Evolutionary conservation across 805 yeast genomes (phyloP), one percentile per base, ranked within the genome.

Genomic region (Jamesozyma hellenica): DNA sequence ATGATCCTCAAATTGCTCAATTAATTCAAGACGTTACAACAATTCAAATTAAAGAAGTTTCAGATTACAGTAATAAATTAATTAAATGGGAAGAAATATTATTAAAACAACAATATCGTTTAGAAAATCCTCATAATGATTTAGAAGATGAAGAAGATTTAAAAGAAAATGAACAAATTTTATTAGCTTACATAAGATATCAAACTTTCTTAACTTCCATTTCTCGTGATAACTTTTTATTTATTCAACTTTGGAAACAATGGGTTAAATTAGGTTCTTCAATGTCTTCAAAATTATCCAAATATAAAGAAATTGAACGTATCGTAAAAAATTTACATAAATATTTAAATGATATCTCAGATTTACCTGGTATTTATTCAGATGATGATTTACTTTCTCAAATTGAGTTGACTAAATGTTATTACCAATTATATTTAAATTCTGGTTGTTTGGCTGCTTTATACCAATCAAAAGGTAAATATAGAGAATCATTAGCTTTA

Each of bases 331-430:
- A 61, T 26, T 68, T 84, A 29, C 57, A 70, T 11, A 63, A 68
- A 35, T 76, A 82, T 14, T 56, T 80, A 28, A 61, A 61, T 3
- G 80, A 79, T 47, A 61, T 86, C 34, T 67, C 72, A 52, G 95
- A 86, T 44, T 69, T 92, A 38, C 96, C 96, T 0, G 97, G 97
- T 68, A 95, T 90, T 15, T 77, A 82, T 53, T 83, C 84, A 39
- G 95, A 86, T 55, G 92, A 82, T 39, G 78, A 71, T 17, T 67
- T 90, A 40, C 57, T 65, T 45, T 61, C 46, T n/a, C 52, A 52
- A 33, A 35, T 60, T 33, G 56, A 53, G 17, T 39, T 56, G n/a
- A 34, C 45, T 13, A 50, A 46, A 28, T 21, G 38, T 11, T 55
- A 51, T 42, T 58, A 46, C 41, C 46, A 49, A 32, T 28, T 50